Percentiles rank a stretch among this genome's conserved stretches.
Evolutionary conservation across 2,329 filamentous ascomycete species (phyloP).

Genomic region (Acrocalymma vagum): DNA sequence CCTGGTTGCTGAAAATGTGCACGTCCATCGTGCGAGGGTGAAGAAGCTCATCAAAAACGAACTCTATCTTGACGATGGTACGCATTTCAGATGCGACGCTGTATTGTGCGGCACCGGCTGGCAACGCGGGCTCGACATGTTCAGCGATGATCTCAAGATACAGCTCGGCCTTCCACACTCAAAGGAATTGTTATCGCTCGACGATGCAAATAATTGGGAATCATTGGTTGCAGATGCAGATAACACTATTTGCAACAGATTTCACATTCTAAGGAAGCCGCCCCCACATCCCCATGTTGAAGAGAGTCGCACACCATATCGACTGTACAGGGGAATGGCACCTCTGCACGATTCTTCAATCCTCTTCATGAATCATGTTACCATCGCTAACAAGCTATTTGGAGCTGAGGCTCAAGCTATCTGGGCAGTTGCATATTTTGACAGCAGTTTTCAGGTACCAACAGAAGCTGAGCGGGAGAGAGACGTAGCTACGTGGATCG

Average conservation of each 20-base stretch:
- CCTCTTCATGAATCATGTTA: slow-evolving; percentile 25
- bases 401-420: slow-evolving; percentile 23
- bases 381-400: slow-evolving; percentile 14
- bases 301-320: slow-evolving; percentile 18
- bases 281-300: slow-evolving; percentile 11
- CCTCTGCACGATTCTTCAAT: slow-evolving; percentile 21
- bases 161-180: slow-evolving; percentile 15
- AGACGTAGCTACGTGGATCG: slow-evolving; percentile 11
- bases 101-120: slow-evolving; percentile 39
- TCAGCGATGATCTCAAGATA: slow-evolving; percentile 7
- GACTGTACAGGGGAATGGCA: slow-evolving; percentile 20
- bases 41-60: slow-evolving; percentile 12
- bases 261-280: slow-evolving; percentile 19
- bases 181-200: slow-evolving; percentile 1
- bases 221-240: slow-evolving; percentile 14
- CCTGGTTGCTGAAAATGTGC: slow-evolving; percentile 29
- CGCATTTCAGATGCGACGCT: slow-evolving; percentile 26
- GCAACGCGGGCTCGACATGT: slow-evolving; percentile 13
- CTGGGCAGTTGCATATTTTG: slow-evolving; percentile 24
- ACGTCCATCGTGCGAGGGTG: slow-evolving; percentile 28
- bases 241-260: slow-evolving; percentile 4
- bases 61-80: slow-evolving; percentile 19
- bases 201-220: slow-evolving; percentile 14
- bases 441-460: slow-evolving; percentile 8
- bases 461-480: slow-evolving; percentile 8